These are phyloP conservation scores for Aureobasidium sp. DNA, from an alignment of 2,329 filamentous ascomycete species.

Conservation along the genomic window DNA sequence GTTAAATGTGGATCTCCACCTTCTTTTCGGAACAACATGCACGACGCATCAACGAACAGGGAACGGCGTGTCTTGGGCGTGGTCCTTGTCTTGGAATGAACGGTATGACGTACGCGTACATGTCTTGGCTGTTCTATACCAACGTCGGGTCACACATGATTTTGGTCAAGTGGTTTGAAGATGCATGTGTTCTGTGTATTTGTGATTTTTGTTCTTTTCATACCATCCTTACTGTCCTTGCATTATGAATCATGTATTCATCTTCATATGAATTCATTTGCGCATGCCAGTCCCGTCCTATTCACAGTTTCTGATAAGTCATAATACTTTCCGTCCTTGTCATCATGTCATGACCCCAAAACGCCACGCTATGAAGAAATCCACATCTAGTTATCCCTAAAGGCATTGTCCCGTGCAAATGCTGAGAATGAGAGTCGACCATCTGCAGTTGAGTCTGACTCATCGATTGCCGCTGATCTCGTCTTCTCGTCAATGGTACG, in stretches of 20 bases:
- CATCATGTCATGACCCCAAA: constrained; percentile 5
- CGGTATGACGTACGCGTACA: constrained; percentile 3
- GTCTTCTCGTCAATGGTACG: background rate
- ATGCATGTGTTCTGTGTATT: background rate
- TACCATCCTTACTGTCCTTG: background rate
- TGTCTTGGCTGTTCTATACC: constrained; percentile 5
- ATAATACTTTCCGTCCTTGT: background rate
- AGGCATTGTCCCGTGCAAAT: constrained; percentile 12
- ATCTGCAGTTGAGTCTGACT: background rate
- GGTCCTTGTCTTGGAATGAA: background rate
- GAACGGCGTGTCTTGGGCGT: background rate
- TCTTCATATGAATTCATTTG: background rate
- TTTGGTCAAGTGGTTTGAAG: background rate
- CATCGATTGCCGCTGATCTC: background rate
- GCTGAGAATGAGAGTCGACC: constrained; percentile 6
- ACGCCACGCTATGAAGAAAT: constrained; percentile 10
- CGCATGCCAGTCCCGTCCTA: background rate
- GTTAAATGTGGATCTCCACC: background rate
- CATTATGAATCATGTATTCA: background rate
- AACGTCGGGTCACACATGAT: background rate
- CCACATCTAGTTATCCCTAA: constrained; percentile 2
- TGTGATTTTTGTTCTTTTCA: background rate
- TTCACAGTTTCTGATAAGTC: background rate
- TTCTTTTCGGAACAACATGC: background rate
- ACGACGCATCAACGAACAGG: background rate